These are phyloP conservation scores for Fusarium ramigenum DNA, from an alignment of 2,329 filamentous ascomycete genomes.

Conservation along the genomic window DNA sequence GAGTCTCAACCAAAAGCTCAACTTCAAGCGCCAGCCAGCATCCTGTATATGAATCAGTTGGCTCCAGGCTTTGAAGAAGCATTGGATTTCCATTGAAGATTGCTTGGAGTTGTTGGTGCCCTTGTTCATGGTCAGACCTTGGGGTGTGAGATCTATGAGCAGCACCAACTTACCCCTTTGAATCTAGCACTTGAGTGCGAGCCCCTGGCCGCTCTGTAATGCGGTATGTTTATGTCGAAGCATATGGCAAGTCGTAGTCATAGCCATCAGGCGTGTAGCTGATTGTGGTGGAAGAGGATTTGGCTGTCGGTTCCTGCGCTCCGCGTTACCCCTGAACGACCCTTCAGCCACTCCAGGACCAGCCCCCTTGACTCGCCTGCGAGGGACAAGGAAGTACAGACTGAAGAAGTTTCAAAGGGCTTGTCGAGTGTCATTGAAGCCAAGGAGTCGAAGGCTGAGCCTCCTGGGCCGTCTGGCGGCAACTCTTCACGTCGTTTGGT, in stretches of 20 bases:
- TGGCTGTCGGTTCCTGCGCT: neutral
- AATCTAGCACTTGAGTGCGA: neutral
- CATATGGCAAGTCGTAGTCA: rapidly evolving
- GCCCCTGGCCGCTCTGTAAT: no score
- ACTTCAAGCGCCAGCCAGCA: neutral
- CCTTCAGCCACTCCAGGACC: neutral
- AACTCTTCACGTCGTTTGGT: neutral
- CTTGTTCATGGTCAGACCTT: no score
- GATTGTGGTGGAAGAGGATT: neutral
- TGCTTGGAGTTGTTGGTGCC: neutral
- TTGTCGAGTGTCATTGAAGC: rapidly evolving
- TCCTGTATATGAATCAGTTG: rapidly evolving
- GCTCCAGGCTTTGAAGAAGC: neutral
- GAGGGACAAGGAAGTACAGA: neutral
- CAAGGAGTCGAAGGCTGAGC: no score
- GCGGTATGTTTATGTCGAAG: rapidly evolving
- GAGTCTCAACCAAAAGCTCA: neutral
- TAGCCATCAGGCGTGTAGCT: neutral
- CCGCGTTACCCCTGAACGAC: neutral
- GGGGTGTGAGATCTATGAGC: neutral
- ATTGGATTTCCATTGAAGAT: rapidly evolving
- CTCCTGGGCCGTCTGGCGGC: neutral
- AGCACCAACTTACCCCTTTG: neutral
- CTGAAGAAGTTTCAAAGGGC: rapidly evolving
- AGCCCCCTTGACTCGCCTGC: no score